Evolutionary conservation across 2,329 filamentous ascomycete species (phyloP), one percentile per base, ranked within the genome.

Genomic region (Neofusicoccum sp.): DNA sequence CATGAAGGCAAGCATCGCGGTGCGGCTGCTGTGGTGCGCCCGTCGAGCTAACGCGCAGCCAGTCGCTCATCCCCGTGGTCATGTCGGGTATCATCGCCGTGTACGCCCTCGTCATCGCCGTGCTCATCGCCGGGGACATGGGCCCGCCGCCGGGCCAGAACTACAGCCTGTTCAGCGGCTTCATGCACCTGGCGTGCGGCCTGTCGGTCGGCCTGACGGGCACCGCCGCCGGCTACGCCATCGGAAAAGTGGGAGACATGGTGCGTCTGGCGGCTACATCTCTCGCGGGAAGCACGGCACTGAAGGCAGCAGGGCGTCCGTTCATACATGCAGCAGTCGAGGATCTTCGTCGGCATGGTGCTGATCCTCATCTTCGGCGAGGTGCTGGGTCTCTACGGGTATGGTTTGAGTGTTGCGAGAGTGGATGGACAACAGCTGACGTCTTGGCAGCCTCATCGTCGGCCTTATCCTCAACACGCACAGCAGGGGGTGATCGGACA

Each of bases 61-160:
- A 93, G 90, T 93, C 89, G 63, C 82, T 94, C 60, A 93, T 94
- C 70, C 91, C 91, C 66, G 91, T 95, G 68, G 89, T 99, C 83
- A 99, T 99, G 95, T 96, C 95, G 71, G 95, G 95, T 87, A 99
- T 99, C 76, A 92, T 99, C 73, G 95, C 95, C 64, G 95, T 99
- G 69, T 99, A 99, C 81, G 92, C 93, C 58, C 90, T 99, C 70
- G 95, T 99, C 73, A 93, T 99, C 70, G 91, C 94, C 16, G 95
- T 99, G 73, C 87, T 99, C 70, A 99, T 99, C 76, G 92, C 93
- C 62, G 90, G 92, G 78, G 92, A 97, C 77, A 87, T 98, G 76
- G 85, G 84, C 56, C 91, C 93, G 33, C 90, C 89, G 63, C 83
- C 85, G 14, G 80, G 80, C 22, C 81, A 84, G 68, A 84, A 84